Conservation (phyloP, 1,284 basidiomycete genomes). For the Tylopilus sp. region DNA sequence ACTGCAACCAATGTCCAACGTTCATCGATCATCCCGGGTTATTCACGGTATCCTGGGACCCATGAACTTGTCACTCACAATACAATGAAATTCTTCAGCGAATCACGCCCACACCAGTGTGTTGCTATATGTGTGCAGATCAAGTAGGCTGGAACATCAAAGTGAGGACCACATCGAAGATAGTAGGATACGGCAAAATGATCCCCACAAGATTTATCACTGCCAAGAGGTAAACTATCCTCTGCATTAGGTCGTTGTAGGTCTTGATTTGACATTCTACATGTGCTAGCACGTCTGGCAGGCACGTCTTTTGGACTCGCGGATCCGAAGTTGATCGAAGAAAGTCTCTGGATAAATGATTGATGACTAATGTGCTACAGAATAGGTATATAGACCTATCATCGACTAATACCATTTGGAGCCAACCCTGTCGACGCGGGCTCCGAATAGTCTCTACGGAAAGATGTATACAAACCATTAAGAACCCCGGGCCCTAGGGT, state of each 20-base stretch:
- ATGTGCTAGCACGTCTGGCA: too few relatives aligned
- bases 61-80: conserved; percentile 9
- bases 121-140: not conserved
- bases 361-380: not conserved
- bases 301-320: too few relatives aligned
- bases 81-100: conserved; percentile 16
- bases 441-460: too few relatives aligned
- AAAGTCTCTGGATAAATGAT: too few relatives aligned
- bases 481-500: not conserved
- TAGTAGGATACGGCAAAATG: not conserved
- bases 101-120: conserved; percentile 12
- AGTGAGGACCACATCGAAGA: not conserved
- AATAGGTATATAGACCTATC: not conserved
- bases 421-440: not conserved
- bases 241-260: not conserved
- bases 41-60: not conserved
- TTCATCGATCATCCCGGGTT: not conserved
- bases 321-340: too few relatives aligned
- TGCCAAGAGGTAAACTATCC: not conserved
- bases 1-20: not conserved
- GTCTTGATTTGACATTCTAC: too few relatives aligned
- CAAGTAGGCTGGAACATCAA: conserved; percentile 6
- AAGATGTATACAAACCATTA: not conserved
- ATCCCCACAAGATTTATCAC: conserved; percentile 4
- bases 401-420: too few relatives aligned